Evolutionary conservation across 2,329 filamentous ascomycete genomes (phyloP), one percentile per base, ranked within the genome.

Genomic region (Ambrosiella xylebori): DNA sequence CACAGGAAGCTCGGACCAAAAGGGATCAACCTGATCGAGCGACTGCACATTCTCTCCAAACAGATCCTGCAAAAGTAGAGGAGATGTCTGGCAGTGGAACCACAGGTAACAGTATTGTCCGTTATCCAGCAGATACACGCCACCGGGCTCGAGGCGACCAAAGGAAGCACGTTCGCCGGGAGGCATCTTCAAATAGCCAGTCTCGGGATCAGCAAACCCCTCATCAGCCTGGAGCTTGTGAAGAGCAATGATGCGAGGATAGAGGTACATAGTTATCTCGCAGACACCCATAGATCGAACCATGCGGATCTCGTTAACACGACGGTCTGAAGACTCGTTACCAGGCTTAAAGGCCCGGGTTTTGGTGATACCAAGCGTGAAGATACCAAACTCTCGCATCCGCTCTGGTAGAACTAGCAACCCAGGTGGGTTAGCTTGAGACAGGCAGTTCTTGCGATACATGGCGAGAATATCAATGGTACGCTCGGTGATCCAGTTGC

Each of bases 341-440:
- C 91, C 91, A 56, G 87, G 86, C 74, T 97, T 97, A 73, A 97
- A 89, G 2, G 91, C 90, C 59, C 93, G 82, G 59, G 82, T 90
- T 70, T 98, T 98, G 68, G 95, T 73, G 62, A 97, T 74, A 53
- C 86, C 85, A 8, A 98, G 82, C 71, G 94, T 87, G 70, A 93
- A 97, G 89, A 98, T 97, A 65, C 86, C 83, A 65, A 95, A 90
- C 68, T 98, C 93, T 68, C 97, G 97, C 37, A 98, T 78, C 63
- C 91, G 87, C 71, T 98, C 93, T 0, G 93, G 93, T 71, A 98
- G 82, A 37, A 98, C 89, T 37, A 98, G 80, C 70, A 98, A 90
- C 4, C 89, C 88, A 1, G 90, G 87, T 7, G 93, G 91, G 66
- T 95, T 88, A 2, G 82, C 80, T 59, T 86, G 86, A 1, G 80